Evolutionary conservation across 768 basidiomycete species (phyloP).

Genomic region (Terana coerulea): DNA sequence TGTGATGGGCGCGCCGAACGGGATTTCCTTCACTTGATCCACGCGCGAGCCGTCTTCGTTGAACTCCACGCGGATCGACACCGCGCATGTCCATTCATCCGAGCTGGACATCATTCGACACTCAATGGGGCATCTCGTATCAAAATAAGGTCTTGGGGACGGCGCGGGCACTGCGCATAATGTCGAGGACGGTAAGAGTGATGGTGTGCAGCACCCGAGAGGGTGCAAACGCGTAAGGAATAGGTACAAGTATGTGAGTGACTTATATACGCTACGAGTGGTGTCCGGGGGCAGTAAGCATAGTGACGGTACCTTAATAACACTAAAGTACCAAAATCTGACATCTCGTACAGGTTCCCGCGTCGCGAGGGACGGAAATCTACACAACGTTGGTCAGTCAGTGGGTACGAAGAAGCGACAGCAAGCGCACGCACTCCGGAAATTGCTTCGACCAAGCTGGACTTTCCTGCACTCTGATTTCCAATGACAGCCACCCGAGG

Average conservation of each 20-base stretch:
- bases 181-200: no score
- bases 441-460: slow-evolving; percentile 47
- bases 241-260: no score
- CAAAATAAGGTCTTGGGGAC: no score
- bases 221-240: no score
- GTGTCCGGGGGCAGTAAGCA: no score
- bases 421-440: slow-evolving; percentile 31
- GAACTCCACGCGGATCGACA: slow-evolving; percentile 42
- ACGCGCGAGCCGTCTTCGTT: slow-evolving; percentile 26
- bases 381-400: background rate
- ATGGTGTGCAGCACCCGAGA: no score
- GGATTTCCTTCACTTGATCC: slow-evolving; percentile 22
- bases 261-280: no score
- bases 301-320: no score
- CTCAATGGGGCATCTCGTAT: slow-evolving; percentile 38
- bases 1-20: slow-evolving; percentile 41
- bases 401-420: background rate
- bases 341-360: slow-evolving; percentile 47
- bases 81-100: slow-evolving; percentile 25
- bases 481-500: slow-evolving; percentile 50
- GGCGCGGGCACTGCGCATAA: no score
- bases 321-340: no score
- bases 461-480: slow-evolving; percentile 49
- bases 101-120: slow-evolving; percentile 25
- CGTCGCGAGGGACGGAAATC: slow-evolving; percentile 20